Evolutionary conservation across 208 protist species (phyloP), one percentile per base, ranked within the genome.

Genomic region (Vickermania ingenoplastis): DNA sequence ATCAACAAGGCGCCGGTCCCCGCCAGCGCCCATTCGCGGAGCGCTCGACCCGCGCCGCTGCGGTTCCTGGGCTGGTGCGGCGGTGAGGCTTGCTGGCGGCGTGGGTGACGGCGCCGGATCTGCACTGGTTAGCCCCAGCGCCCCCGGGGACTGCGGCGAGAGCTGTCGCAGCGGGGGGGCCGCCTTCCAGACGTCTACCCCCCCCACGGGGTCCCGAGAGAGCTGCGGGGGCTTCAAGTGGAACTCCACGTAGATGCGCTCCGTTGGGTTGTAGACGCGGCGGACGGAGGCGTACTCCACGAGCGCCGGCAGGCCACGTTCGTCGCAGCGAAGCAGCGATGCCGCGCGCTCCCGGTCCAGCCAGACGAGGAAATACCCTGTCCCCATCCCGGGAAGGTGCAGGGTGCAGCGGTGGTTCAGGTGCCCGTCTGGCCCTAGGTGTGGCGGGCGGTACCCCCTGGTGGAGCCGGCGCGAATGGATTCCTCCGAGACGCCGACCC

Each of bases 201-300:
- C 36, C 17, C 36, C 36, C 11, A 45, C 36, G 11, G 17, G 7
- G 1, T 7, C 31, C 3, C 22, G 17, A 22, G 21, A 13, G 4
- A 53, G 25, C 14, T 3, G 45, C 2, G 65, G 31, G 3, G 62
- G 69, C n/a, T 56, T n/a, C 57, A 82, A 74, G n/a, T 61, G 75
- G 28, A 89, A 65, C 57, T 89, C 68, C 22, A 89, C 51, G 0
- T 67, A 65, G 29, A 86, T 70, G 4, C 81, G 79, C 69, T 94
- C 87, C 31, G 62, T 75, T 21, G 83, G 83, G 63, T 94, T 90
- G 26, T 57, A 57, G 22, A 63, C 77, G 54, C 89, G 89, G 24
- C 89, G 68, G 3, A 94, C 58, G 45, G 78, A 73, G 3, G 74
- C 81, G 59, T 91, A 77, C 59, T 94, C 87, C 61, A 65, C 79